Percentiles rank a stretch among this genome's conserved stretches.
Evolutionary conservation across 2,329 filamentous ascomycete genomes (phyloP).

Genomic region (Sporothrix brunneoviolacea): DNA sequence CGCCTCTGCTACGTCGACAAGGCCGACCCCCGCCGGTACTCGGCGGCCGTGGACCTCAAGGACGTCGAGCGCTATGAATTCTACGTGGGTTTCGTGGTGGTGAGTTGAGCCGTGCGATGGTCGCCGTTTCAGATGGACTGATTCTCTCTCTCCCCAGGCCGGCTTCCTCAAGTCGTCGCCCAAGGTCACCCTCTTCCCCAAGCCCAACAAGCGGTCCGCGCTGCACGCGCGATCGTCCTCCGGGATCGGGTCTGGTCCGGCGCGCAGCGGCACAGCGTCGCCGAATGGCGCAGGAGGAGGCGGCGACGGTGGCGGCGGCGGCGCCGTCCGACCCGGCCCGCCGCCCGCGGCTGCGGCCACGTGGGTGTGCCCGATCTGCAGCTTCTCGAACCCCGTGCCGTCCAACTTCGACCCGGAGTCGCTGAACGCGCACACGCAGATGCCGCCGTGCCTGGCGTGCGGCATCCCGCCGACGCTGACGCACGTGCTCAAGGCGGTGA

Average conservation of each 20-base stretch:
- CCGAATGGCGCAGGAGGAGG: constrained; percentile 37
- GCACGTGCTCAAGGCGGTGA: constrained; percentile 78
- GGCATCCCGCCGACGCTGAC: constrained; percentile 86
- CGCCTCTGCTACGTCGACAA: constrained; percentile 93
- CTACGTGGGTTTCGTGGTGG: constrained; percentile 52
- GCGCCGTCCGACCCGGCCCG: constrained; percentile 36
- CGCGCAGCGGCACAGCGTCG: constrained; percentile 40
- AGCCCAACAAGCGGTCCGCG: constrained; percentile 62
- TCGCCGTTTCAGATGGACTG: neutral
- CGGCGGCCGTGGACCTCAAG: constrained; percentile 78
- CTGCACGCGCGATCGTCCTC: constrained; percentile 45
- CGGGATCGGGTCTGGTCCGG: constrained; percentile 38
- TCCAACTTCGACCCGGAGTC: constrained; percentile 86
- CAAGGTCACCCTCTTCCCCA: constrained; percentile 85
- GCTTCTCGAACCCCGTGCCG: constrained; percentile 86
- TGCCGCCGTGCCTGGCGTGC: constrained; percentile 85
- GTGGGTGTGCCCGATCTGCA: constrained; percentile 95
- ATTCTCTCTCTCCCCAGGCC: constrained; percentile 45
- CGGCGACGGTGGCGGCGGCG: constrained; percentile 34
- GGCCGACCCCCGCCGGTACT: constrained; percentile 75
- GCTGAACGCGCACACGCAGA: constrained; percentile 68
- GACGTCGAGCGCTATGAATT: constrained; percentile 87
- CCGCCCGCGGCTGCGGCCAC: constrained; percentile 58
- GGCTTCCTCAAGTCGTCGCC: constrained; percentile 92
- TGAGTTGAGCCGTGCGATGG: neutral